Conservation (phyloP, 2,329 filamentous ascomycete species). For the Botrytis porri region DNA sequence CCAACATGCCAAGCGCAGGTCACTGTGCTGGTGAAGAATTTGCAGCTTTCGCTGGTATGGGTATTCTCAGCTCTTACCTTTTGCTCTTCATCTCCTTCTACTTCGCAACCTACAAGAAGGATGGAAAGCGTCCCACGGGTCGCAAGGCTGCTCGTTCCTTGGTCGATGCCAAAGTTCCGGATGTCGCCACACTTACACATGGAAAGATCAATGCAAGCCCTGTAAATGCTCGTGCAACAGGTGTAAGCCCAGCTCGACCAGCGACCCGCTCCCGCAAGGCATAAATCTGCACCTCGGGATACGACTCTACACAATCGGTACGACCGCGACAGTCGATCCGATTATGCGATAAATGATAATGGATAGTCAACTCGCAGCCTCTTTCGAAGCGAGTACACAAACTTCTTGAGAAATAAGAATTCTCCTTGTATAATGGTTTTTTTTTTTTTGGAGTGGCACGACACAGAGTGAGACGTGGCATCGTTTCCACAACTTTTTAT, state of each 20-base stretch:
- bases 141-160: conserved; percentile 67
- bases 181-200: conserved; percentile 35
- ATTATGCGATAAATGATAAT: conserved; percentile 18
- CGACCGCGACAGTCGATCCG: not conserved
- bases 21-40: conserved; percentile 95
- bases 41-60: conserved; percentile 87
- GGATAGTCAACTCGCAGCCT: conserved; percentile 13
- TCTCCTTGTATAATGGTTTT: conserved; percentile 17
- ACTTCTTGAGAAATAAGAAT: conserved; percentile 25
- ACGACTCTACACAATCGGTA: conserved; percentile 1
- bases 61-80: conserved; percentile 89
- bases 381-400: conserved; percentile 15
- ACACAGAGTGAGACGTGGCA: not conserved
- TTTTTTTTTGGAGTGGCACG: not conserved
- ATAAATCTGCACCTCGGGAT: conserved; percentile 26
- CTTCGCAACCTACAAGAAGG: conserved; percentile 91
- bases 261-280: conserved; percentile 39
- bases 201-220: conserved; percentile 48
- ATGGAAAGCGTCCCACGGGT: conserved; percentile 73
- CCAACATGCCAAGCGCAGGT: conserved; percentile 77
- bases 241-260: conserved; percentile 33
- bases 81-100: conserved; percentile 99
- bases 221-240: conserved; percentile 49
- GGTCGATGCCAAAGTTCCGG: conserved; percentile 36
- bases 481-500: not conserved